Evolutionary conservation across 129 eudicot genomes (phyloP).

Genomic region (Chrysanthemum lavandulifolium): DNA sequence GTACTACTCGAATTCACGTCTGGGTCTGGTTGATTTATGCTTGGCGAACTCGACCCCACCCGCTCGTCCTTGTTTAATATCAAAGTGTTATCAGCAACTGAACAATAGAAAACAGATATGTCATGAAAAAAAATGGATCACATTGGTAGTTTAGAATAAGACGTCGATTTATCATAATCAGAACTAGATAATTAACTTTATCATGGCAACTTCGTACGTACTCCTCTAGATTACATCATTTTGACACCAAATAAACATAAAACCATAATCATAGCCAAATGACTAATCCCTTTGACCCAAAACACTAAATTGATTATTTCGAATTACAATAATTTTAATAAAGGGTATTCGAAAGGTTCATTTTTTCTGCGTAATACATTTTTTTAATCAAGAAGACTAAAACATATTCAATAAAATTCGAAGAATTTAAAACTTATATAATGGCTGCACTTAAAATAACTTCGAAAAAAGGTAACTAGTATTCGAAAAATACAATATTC

Average conservation of each 20-base stretch:
- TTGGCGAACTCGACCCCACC: slow-evolving; percentile 31
- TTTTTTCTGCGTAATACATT: too few relatives aligned
- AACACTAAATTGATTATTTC: too few relatives aligned
- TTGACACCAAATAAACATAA: too few relatives aligned
- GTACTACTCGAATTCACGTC: slow-evolving; percentile 53
- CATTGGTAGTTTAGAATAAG: background rate
- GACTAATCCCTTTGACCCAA: too few relatives aligned
- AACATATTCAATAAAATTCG: background rate
- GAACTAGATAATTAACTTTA: background rate
- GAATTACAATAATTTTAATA: too few relatives aligned
- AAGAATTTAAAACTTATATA: background rate
- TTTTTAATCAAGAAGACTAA: background rate
- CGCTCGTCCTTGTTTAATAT: slow-evolving; percentile 65
- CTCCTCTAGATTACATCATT: background rate
- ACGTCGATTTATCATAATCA: background rate
- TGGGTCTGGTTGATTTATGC: slow-evolving; percentile 31
- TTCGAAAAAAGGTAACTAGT: background rate
- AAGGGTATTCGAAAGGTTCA: too few relatives aligned
- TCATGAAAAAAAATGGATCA: background rate
- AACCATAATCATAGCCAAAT: too few relatives aligned
- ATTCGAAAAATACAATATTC: background rate
- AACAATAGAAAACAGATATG: background rate
- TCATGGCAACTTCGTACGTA: background rate
- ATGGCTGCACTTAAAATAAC: background rate
- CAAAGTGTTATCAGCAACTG: slow-evolving; percentile 41